Percentiles rank a stretch among this genome's conserved stretches.
Evolutionary conservation across 306 rosid species (phyloP).

Genomic region (Cucumis melo): DNA sequence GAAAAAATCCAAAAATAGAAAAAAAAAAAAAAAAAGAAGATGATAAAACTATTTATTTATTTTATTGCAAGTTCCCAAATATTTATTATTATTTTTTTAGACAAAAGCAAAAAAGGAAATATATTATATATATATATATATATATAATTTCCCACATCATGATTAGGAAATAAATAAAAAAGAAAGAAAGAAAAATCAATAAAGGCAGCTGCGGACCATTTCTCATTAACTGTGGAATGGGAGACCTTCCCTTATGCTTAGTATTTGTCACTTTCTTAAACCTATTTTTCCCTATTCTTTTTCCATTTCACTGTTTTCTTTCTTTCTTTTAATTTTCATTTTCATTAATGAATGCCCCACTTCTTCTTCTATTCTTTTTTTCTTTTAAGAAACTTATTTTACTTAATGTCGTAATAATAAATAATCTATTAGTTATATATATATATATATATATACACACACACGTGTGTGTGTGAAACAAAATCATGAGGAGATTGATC

Average conservation of each 20-base stretch:
- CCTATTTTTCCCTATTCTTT: not conserved
- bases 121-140: too few species aligned
- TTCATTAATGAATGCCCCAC: not conserved
- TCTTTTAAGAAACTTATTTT: not conserved
- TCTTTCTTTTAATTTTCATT: too few species aligned
- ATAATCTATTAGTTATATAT: not conserved
- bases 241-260: not conserved
- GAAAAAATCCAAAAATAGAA: not conserved
- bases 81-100: too few species aligned
- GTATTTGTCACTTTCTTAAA: not conserved
- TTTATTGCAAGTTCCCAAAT: not conserved
- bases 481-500: not conserved
- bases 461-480: not conserved
- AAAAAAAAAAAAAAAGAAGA: not conserved
- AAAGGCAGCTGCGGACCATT: conserved; percentile 2
- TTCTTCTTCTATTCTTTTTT: too few species aligned
- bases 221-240: not conserved
- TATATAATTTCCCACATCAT: not conserved
- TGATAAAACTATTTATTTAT: not conserved
- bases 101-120: too few species aligned
- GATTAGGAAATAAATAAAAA: not conserved
- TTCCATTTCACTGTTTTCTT: not conserved
- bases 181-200: not conserved
- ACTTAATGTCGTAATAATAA: not conserved
- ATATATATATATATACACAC: too few species aligned